Evolutionary conservation across 495 filamentous ascomycete species (phyloP).

Genomic region (Xylaria telfairii): DNA sequence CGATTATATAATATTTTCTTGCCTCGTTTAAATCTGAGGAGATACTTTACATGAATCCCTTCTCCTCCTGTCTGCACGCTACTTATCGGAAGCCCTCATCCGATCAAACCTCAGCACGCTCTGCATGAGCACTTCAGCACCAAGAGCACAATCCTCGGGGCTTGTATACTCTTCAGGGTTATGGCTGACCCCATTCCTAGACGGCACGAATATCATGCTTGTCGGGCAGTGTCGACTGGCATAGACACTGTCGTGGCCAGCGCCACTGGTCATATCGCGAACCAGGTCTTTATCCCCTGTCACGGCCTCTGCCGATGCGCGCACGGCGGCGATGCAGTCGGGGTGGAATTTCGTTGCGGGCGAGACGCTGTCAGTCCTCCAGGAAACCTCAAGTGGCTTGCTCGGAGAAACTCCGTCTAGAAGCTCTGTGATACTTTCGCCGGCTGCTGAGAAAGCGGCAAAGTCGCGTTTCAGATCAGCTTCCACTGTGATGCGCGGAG

Average conservation of each 20-base stretch:
- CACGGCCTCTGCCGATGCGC: constrained; percentile 63
- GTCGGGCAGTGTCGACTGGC: constrained; percentile 49
- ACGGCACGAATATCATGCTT: constrained; percentile 59
- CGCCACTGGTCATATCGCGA: constrained; percentile 59
- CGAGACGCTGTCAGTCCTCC: constrained; percentile 48
- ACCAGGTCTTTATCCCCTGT: constrained; percentile 39
- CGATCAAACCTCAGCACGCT: constrained; percentile 47
- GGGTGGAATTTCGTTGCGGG: constrained; percentile 71
- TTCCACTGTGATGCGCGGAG: constrained; percentile 16
- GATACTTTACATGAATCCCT: neutral
- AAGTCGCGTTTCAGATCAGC: constrained; percentile 38
- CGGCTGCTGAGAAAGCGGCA: constrained; percentile 34
- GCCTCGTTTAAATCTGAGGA: neutral
- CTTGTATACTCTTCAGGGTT: constrained; percentile 57
- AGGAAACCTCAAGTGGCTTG: constrained; percentile 37
- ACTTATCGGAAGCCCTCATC: constrained; percentile 26
- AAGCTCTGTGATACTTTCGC: constrained; percentile 31
- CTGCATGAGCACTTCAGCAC: constrained; percentile 46
- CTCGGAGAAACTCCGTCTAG: constrained; percentile 27
- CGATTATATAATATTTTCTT: too few relatives aligned
- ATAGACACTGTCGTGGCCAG: constrained; percentile 64
- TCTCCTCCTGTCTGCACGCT: neutral
- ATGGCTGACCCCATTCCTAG: constrained; percentile 54
- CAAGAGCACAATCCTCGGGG: constrained; percentile 48
- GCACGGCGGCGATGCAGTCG: constrained; percentile 71